Base-by-base conservation (phyloP, 306 rosid genomes). In the Lablab purpureus region DNA sequence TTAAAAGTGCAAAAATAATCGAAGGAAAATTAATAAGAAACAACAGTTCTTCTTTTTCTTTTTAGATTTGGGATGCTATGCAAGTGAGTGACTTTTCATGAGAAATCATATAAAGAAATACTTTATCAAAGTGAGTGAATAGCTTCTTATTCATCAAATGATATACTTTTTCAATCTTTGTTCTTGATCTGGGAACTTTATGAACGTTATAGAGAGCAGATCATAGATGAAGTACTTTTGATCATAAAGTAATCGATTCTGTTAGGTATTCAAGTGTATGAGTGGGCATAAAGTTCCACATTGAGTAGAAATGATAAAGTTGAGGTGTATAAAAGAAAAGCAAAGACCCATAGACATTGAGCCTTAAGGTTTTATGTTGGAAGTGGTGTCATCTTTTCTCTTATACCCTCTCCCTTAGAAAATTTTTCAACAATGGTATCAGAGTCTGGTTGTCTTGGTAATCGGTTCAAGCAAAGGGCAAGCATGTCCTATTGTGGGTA, bases 81-180 rank as follows among this genome's bases (percentile, higher is more conserved):
- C 18, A 12, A 51, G 19, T 51, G 14, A 54, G 64, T n/a, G 11
- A 9, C 60, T 70, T 70, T n/a, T 58, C 1, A 37, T 36, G 36
- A 54, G 66, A 37, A 55, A 73, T 56, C 27, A 37, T 52, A 21
- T 56, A 73, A 55, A 58, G 52, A 37, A 40, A 73, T 73, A 36
- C 77, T 73, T 36, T 73, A 73, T 73, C 78, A 40, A 54, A 73
- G 77, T 54, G 51, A 73, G 66, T 36, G 66, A 73, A 15, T 54
- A 14, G 40, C 47, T 22, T 55, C 40, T 22, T 56, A 22, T 10
- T 60, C 18, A 40, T 40, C 77, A 11, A 51, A 36, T 36, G 66
- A 54, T 21, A 1, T 40, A 21, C 66, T 51, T 72, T 72, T 5
- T 72, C 34, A 34, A 72, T 67, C n/a, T 67, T 67, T 22, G 37